Conservation (phyloP, 73 alveolate species). For the Uronychia setigera region DNA sequence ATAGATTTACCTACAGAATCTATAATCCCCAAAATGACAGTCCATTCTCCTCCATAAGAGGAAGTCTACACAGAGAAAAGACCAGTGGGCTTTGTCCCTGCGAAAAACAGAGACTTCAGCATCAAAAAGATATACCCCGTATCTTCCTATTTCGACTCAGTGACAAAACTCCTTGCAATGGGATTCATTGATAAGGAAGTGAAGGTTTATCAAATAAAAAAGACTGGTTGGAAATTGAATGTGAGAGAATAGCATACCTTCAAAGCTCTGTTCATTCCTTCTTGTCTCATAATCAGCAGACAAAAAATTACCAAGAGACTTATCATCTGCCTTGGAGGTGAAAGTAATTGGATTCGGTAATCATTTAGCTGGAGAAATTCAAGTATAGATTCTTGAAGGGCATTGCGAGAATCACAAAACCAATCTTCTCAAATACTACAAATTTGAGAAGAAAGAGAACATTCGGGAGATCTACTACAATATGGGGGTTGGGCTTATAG, state of each 20-base stretch:
- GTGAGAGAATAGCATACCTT: neutral
- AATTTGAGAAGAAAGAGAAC: slow-evolving; percentile 5
- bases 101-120: neutral
- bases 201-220: neutral
- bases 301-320: neutral
- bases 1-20: too few species aligned
- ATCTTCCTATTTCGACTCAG: neutral
- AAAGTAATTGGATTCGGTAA: neutral
- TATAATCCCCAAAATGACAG: too few species aligned
- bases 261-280: neutral
- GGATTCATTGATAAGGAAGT: neutral
- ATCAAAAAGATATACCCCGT: neutral
- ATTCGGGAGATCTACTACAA: slow-evolving; percentile 1
- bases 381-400: slow-evolving; percentile 2
- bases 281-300: neutral
- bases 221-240: neutral
- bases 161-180: neutral
- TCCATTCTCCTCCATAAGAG: too few species aligned
- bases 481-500: slow-evolving; percentile 30
- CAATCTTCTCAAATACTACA: neutral
- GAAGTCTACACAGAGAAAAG: too few species aligned
- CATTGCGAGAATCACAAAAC: slow-evolving; percentile 2
- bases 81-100: slow-evolving; percentile 1
- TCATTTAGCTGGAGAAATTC: neutral
- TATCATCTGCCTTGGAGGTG: neutral